Evolutionary conservation across 1,139 yeast genomes (phyloP).

Genomic region (Debaryomyces psychrophilus): DNA sequence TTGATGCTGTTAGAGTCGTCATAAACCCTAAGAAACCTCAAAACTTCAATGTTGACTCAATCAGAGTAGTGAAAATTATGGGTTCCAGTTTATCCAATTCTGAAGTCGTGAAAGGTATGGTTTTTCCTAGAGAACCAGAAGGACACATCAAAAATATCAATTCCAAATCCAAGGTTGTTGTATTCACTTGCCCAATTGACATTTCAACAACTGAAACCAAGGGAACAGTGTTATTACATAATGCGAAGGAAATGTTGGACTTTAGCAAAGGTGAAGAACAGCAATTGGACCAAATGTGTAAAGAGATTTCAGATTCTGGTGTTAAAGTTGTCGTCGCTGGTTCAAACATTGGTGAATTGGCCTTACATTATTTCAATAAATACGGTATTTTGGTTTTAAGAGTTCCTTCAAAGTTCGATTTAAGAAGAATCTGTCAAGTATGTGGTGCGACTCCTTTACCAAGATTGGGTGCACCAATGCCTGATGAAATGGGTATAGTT

Average conservation of each 20-base stretch:
- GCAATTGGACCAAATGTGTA: slow-evolving; percentile 84
- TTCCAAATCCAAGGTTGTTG: slow-evolving; percentile 78
- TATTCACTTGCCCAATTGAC: slow-evolving; percentile 91
- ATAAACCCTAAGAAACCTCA: slow-evolving; percentile 66
- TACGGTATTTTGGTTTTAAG: slow-evolving; percentile 81
- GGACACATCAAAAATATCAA: slow-evolving; percentile 73
- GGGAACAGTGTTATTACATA: slow-evolving; percentile 93
- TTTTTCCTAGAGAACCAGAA: slow-evolving; percentile 95
- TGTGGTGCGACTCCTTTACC: slow-evolving; percentile 98
- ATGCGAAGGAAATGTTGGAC: slow-evolving; percentile 95
- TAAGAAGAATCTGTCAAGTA: slow-evolving; percentile 91
- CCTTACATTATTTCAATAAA: slow-evolving; percentile 89
- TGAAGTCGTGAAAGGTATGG: slow-evolving; percentile 93
- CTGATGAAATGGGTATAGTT: slow-evolving; percentile 88
- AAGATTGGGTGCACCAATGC: slow-evolving; percentile 92
- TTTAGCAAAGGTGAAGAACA: slow-evolving; percentile 96
- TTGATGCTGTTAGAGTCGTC: slow-evolving; percentile 81
- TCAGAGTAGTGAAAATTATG: slow-evolving; percentile 95
- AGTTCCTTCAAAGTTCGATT: slow-evolving; percentile 91
- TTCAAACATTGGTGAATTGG: slow-evolving; percentile 88
- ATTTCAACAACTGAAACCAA: slow-evolving; percentile 94
- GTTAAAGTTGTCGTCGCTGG: slow-evolving; percentile 91
- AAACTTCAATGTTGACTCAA: slow-evolving; percentile 82
- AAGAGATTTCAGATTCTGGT: slow-evolving; percentile 83
- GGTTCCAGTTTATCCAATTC: slow-evolving; percentile 80